Evolutionary conservation across 129 eudicot genomes (phyloP), one percentile per base, ranked within the genome.

Genomic region (carrot (Daucus carota)): DNA sequence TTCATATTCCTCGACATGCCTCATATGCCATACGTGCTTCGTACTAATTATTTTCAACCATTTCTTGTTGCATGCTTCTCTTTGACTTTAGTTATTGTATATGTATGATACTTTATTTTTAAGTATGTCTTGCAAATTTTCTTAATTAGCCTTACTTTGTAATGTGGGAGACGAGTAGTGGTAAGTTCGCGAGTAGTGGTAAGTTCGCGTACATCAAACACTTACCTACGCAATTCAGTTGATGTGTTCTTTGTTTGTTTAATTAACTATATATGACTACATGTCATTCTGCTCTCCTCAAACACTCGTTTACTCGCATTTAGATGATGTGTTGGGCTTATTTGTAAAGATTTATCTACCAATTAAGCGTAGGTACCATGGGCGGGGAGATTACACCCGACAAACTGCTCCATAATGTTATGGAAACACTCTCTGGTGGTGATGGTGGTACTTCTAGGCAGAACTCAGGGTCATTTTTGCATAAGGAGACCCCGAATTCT

Each of bases 381-480:
- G 87, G 97, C 45, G 96, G 90, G 74, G 88, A 87, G 24, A 93
- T 87, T 42, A 84, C 91, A 70, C 81, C 96, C 10, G 97, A 93
- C 85, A 83, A 80, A 70, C 85, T 93, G 65, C 46, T 90, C 73
- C 75, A 86, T 87, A 89, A 90, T 85, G 77, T 93, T 65, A 85
- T 82, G 92, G 98, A 88, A 24, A 82, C 96, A 32, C 78, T 93
- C 32, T 43, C 88, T 43, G 97, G 90, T 78, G 78, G 81, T 74
- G 73, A 87, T 43, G 97, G 90, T 78, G 78, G 81, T 74, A 74
- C 73, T 46, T 83, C 88, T 1, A 87, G 78, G 83, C 92, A 88
- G 67, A 84, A 78, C 60, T 77, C 85, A 20, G 85, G 75, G 6
- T 86, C 92, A 5, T 84, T 80, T 42, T 83, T 85, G 26, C 85